A percentile compares a stretch with the other conserved stretches of the same genome.
Conservation (phyloP, 2,329 filamentous ascomycete genomes). For the Pyrenochaeta sp. region DNA sequence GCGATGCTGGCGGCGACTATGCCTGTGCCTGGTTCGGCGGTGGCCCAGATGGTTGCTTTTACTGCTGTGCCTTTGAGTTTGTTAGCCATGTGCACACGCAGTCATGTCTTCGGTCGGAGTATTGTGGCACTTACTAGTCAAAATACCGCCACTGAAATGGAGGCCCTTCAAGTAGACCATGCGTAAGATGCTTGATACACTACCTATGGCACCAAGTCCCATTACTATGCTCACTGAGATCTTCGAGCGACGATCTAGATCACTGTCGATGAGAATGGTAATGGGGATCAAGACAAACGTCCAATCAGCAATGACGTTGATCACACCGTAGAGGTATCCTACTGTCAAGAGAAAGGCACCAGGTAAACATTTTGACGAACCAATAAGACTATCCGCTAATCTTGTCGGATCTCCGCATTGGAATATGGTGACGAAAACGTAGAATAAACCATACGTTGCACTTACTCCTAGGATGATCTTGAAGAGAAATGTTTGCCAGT, state of each 20-base stretch:
- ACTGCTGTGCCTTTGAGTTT: slow-evolving; percentile 39
- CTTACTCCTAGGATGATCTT: slow-evolving; percentile 30
- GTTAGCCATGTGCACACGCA: slow-evolving; percentile 4
- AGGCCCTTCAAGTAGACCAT: slow-evolving; percentile 43
- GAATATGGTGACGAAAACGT: slow-evolving; percentile 38
- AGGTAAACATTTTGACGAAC: slow-evolving; percentile 32
- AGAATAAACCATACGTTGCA: slow-evolving; percentile 37
- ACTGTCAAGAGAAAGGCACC: slow-evolving; percentile 25
- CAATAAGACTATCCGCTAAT: slow-evolving; percentile 28
- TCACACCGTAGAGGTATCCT: slow-evolving; percentile 41
- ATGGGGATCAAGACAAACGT: slow-evolving; percentile 46
- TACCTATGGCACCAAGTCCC: slow-evolving; percentile 50
- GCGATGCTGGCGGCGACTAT: slow-evolving; percentile 59
- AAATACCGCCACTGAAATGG: slow-evolving; percentile 11
- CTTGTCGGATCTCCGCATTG: slow-evolving; percentile 39
- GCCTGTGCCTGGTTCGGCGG: slow-evolving; percentile 59
- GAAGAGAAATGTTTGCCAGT: slow-evolving; percentile 40
- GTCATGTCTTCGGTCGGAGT: background rate
- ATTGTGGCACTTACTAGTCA: slow-evolving; percentile 15
- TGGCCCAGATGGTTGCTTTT: slow-evolving; percentile 54
- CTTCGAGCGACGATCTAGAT: slow-evolving; percentile 55
- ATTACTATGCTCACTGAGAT: slow-evolving; percentile 56
- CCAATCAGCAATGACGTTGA: slow-evolving; percentile 45
- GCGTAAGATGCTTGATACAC: slow-evolving; percentile 39
- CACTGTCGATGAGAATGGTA: slow-evolving; percentile 46